Conservation (phyloP, 1,284 basidiomycete genomes). For the Mycosarcoma mackinlayi region DNA sequence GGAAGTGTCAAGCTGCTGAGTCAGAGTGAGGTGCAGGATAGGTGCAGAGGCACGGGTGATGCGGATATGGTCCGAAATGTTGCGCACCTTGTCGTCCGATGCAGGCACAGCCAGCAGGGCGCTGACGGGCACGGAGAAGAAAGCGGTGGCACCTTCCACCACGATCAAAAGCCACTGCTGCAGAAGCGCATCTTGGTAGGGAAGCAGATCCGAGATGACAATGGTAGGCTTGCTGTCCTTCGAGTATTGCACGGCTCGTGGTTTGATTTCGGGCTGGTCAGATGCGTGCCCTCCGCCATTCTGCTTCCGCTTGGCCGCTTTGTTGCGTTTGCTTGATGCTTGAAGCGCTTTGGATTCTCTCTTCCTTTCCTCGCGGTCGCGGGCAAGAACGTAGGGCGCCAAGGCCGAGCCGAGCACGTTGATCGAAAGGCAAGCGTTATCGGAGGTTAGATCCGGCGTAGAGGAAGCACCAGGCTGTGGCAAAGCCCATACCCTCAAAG, state of each 20-base stretch:
- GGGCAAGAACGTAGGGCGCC: slow-evolving; percentile 33
- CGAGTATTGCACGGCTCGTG: slow-evolving; percentile 28
- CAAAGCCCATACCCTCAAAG: slow-evolving; percentile 51
- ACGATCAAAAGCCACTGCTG: slow-evolving; percentile 45
- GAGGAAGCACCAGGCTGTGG: slow-evolving; percentile 19
- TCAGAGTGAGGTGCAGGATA: slow-evolving; percentile 38
- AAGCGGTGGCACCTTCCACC: slow-evolving; percentile 56
- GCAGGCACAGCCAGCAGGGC: slow-evolving; percentile 21
- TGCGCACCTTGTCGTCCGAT: slow-evolving; percentile 21
- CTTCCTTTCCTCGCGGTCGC: slow-evolving; percentile 49
- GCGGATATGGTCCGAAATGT: slow-evolving; percentile 30
- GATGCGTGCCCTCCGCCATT: slow-evolving; percentile 8
- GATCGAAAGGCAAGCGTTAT: slow-evolving; percentile 35
- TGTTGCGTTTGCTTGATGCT: slow-evolving; percentile 41
- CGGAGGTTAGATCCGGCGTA: slow-evolving; percentile 12
- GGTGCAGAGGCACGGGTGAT: slow-evolving; percentile 41
- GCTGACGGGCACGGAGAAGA: slow-evolving; percentile 49
- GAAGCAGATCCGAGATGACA: slow-evolving; percentile 49
- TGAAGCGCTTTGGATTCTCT: slow-evolving; percentile 34
- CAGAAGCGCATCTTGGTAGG: slow-evolving; percentile 33
- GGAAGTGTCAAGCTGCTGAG: slow-evolving; percentile 1
- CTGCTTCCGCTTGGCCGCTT: slow-evolving; percentile 36
- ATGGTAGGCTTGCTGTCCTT: slow-evolving; percentile 40
- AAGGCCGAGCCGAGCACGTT: slow-evolving; percentile 35
- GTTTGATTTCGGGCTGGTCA: slow-evolving; percentile 14